Conservation (phyloP, 495 filamentous ascomycete species). For the Xylaria acuta region DNA sequence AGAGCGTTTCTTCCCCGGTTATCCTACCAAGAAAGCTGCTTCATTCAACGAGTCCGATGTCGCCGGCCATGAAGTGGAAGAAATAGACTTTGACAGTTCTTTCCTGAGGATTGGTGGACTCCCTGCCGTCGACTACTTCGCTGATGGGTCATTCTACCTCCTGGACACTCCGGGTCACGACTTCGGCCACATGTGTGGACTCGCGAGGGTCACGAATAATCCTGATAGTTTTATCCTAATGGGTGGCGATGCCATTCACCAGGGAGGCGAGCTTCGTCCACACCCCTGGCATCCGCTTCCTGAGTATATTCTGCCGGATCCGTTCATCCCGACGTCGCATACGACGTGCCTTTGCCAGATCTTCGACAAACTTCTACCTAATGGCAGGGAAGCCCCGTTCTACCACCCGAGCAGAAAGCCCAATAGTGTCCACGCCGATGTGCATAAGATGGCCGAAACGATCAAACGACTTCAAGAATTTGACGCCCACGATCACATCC, state of each 20-base stretch:
- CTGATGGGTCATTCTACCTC: constrained; percentile 65
- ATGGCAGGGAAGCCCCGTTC: constrained; percentile 40
- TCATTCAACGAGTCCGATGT: constrained; percentile 54
- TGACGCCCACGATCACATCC: constrained; percentile 58
- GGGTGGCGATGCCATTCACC: constrained; percentile 62
- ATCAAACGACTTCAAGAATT: constrained; percentile 52
- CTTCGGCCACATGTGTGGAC: constrained; percentile 61
- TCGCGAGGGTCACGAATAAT: constrained; percentile 57
- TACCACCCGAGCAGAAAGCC: constrained; percentile 34
- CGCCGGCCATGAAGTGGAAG: constrained; percentile 46
- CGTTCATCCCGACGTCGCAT: constrained; percentile 32
- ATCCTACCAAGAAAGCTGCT: constrained; percentile 49
- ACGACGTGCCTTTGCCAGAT: constrained; percentile 47
- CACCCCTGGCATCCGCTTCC: constrained; percentile 58
- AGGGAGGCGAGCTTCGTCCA: constrained; percentile 60
- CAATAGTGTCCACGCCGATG: constrained; percentile 33
- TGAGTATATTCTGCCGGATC: constrained; percentile 46
- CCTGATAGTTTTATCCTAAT: constrained; percentile 61
- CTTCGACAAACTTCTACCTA: constrained; percentile 46
- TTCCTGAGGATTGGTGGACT: constrained; percentile 54
- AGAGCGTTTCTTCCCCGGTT: constrained; percentile 53
- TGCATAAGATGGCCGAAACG: constrained; percentile 41
- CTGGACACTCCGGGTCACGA: constrained; percentile 63
- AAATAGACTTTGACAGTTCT: constrained; percentile 51
- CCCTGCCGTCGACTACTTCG: constrained; percentile 65